Base-by-base conservation (phyloP, 805 yeast species). In the Blastobotrys americana region DNA sequence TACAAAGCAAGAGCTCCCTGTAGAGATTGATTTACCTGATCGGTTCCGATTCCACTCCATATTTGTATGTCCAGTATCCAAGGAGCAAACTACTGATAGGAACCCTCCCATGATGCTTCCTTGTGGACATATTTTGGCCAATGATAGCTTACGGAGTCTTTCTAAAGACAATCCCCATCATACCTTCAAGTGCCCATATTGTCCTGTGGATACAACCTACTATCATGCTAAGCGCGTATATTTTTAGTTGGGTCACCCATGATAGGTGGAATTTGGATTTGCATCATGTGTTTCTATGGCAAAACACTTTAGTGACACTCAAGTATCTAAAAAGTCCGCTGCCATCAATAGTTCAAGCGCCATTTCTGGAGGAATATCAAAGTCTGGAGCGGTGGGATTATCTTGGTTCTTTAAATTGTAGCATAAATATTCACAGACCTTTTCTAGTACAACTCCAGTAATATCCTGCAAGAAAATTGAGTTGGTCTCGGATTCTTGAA, bases 341-440 rank as follows among this genome's bases (percentile, higher is more conserved):
- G 95, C 96, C 31, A 93, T 90, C 37, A 93, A 65, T 53, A 90
- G 67, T 59, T 93, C 97, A 49, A 90, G 68, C 0, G 97, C 96
- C 77, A 90, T 75, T 53, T 87, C 97, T 0, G 97, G 89, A 1
- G 97, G 96, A 2, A 93, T 78, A 31, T 84, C 83, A 63, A 93
- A 93, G 44, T 84, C 93, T 0, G 96, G 95, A 4, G 84, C 76
- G 41, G 76, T 80, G 3, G 75, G 77, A 5, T 46, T 54, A 20
- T 63, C 66, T 50, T 72, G 76, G 59, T 84, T 85, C 54, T 84
- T 81, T 47, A 72, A 61, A 55, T 84, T 78, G 58, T 84, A 89
- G 59, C 84, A 80, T 27, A 90, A 65, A 55, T 93, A 90, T 55
- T 90, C 97, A 35, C 85, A 82, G 8, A 90, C 80, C 55, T 86